phyloP scores from a whole-genome alignment of 177 flowering plant genomes.

The Tripterygium wilfordii region DNA sequence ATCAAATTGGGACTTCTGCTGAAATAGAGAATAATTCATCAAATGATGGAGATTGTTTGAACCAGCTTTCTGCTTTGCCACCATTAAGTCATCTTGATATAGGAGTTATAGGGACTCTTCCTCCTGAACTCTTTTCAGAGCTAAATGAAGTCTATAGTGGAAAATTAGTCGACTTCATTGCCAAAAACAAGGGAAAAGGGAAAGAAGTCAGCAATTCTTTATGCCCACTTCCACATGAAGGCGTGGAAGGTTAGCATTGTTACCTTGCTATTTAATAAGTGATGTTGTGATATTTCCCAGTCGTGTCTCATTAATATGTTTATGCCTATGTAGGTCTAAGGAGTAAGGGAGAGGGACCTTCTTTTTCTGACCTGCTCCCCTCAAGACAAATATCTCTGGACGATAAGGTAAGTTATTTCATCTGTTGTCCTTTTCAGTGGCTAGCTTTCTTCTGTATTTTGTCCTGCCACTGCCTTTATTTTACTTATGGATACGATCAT shows the following conservation, averaged over 20 bases:
- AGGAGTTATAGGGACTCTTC: conserved; percentile 67
- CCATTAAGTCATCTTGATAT: conserved; percentile 65
- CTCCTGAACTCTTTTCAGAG: conserved; percentile 74
- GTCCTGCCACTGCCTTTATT: too few species aligned
- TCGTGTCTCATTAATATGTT: conserved; percentile 3
- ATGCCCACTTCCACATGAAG: conserved; percentile 3
- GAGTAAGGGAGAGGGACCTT: conserved; percentile 1
- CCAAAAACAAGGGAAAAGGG: conserved; percentile 26
- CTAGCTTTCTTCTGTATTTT: background rate
- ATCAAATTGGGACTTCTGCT: conserved; percentile 14
- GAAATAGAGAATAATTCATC: conserved; percentile 13
- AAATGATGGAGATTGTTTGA: conserved; percentile 17
- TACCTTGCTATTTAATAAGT: background rate
- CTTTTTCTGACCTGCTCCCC: background rate
- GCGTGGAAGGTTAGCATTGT: conserved; percentile 20
- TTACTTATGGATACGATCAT: too few species aligned
- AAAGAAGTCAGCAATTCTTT: conserved; percentile 3
- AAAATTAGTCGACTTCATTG: conserved; percentile 39
- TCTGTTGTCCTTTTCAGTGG: background rate
- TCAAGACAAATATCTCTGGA: background rate
- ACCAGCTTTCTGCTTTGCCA: conserved; percentile 35
- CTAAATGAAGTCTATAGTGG: conserved; percentile 70
- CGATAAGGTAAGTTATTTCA: conserved; percentile 14
- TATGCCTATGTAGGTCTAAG: conserved; percentile 4
- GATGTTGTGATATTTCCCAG: background rate